Base-by-base conservation (phyloP, 495 filamentous ascomycete genomes). In the Melanomma pulvis-pyrius region DNA sequence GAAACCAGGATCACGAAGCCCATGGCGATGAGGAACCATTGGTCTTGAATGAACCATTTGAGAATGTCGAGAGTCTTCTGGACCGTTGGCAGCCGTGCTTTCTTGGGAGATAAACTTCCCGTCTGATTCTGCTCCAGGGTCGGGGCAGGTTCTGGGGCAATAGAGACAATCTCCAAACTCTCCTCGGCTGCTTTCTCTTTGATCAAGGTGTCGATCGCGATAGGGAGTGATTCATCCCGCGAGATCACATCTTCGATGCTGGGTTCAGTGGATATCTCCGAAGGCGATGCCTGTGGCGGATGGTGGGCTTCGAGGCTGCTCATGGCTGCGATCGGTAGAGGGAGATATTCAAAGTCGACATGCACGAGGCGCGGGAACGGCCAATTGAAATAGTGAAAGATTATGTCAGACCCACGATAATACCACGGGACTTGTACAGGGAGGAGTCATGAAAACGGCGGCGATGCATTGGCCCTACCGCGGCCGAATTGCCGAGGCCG, bases 1-100 rank as follows among this genome's bases (percentile, higher is more conserved):
- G 79, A 72, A 24, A 81, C 70, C 19, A 70, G 61, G 36, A 81
- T 76, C 25, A 79, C 53, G 52, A 71, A 44, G 28, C 59, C 71
- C 50, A 76, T 68, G 22, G 63, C 61, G 59, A 74, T 36, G 25
- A 75, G 60, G 52, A 75, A 75, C 74, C 72, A 75, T 63, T 75
- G 72, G 51, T 73, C 72, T 61, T 49, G 30, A 49, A 67, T n/a
- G 26, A 61, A 61, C 64, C 64, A 67, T 25, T 55, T 53, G 7
- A 71, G 36, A 13, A 39, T 30, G 17, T n/a, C 48, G 26, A 61
- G 29, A 17, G 50, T 28, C 25, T 54, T 60, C 9, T 65, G 48
- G 19, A 28, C 48, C 21, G 5, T 50, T 9, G 19, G 21, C 25
- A 19, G n/a, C n/a, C 39, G 5, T 44, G 9, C n/a, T n/a, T 12